A percentile compares a stretch with the other conserved stretches of the same genome.
Conservation (phyloP, 768 basidiomycete species). For the Roridomyces roridus region DNA sequence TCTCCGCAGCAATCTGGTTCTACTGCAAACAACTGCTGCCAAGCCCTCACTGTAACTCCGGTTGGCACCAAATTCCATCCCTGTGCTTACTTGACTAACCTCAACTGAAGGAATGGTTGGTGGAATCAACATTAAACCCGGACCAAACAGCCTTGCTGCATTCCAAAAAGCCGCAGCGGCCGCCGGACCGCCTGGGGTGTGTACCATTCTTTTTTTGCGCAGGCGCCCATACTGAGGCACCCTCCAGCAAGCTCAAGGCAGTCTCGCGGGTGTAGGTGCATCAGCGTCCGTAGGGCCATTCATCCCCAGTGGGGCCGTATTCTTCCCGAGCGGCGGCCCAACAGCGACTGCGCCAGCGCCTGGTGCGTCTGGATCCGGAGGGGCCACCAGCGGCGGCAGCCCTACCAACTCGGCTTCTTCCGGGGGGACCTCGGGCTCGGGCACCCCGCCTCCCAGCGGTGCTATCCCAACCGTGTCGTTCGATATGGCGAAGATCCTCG, state of each 20-base stretch:
- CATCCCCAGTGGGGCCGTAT: conserved; percentile 36
- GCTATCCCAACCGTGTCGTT: no score
- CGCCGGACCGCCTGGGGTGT: conserved; percentile 38
- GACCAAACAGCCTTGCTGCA: conserved; percentile 44
- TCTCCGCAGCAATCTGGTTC: conserved; percentile 6
- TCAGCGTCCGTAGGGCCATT: conserved; percentile 51
- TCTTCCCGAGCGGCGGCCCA: no score
- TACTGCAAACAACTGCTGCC: neutral
- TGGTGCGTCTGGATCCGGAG: no score
- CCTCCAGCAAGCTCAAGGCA: conserved; percentile 48
- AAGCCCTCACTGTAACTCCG: neutral
- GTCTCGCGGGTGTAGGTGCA: conserved; percentile 53
- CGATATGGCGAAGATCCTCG: no score
- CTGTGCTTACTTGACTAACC: conserved; percentile 67
- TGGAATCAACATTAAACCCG: conserved; percentile 56
- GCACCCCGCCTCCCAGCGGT: no score
- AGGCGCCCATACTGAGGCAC: neutral
- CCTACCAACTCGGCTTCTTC: no score
- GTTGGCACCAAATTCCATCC: conserved; percentile 40
- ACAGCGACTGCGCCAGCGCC: no score
- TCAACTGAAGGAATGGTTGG: conserved; percentile 51
- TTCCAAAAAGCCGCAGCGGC: conserved; percentile 42
- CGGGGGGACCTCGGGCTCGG: no score
- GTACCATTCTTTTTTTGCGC: conserved; percentile 3
- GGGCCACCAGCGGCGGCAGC: no score